Conservation (phyloP, 176 grass and related monocot genomes). For the Phyllostachys edulis region DNA sequence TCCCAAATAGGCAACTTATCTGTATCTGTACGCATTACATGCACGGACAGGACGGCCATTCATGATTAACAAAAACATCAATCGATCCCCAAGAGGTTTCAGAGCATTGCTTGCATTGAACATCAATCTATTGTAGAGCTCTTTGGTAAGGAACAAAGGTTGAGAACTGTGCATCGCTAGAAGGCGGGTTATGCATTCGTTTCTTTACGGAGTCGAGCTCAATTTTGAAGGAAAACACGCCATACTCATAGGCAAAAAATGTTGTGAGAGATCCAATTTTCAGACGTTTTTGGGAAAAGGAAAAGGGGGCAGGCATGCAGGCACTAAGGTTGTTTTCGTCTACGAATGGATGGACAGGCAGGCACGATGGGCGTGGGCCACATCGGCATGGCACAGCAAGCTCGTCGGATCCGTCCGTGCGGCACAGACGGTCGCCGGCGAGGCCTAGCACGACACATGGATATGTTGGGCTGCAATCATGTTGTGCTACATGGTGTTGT, state of each 20-base stretch:
- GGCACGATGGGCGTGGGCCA: no score
- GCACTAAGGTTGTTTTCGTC: not conserved
- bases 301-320: not conserved
- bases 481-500: no score
- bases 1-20: not conserved
- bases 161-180: not conserved
- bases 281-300: not conserved
- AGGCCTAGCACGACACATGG: no score
- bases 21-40: no score
- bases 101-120: no score
- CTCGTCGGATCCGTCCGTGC: no score
- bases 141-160: no score
- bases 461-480: fast-evolving
- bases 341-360: not conserved
- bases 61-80: not conserved
- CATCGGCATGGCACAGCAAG: no score
- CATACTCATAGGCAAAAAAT: not conserved
- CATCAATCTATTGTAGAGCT: no score
- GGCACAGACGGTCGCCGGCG: no score
- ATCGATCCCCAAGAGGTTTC: not conserved
- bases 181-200: not conserved
- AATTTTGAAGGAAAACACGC: not conserved
- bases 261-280: not conserved
- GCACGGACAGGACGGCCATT: no score
- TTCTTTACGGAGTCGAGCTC: not conserved